Conservation (phyloP, 371 early-diverging fungal species). For the Catenaria anguillulae region DNA sequence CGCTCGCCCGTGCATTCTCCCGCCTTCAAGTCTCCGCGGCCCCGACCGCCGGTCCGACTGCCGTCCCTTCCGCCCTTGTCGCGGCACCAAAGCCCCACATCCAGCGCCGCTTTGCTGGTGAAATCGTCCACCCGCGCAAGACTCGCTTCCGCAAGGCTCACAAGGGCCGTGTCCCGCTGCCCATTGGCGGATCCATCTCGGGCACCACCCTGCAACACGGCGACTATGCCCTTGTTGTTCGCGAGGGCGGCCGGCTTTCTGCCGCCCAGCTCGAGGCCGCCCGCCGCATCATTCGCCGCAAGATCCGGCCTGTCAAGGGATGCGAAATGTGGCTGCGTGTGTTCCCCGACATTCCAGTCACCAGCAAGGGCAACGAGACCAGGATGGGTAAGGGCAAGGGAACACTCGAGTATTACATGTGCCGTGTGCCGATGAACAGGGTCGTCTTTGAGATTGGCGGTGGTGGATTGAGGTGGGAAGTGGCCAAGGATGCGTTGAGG, state of each 20-base stretch:
- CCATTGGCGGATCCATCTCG: slow-evolving; percentile 63
- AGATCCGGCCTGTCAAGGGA: slow-evolving; percentile 75
- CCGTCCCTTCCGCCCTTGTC: not conserved
- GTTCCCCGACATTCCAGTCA: slow-evolving; percentile 85
- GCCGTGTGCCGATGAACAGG: slow-evolving; percentile 71
- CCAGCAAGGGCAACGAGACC: slow-evolving; percentile 76
- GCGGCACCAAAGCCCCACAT: not conserved
- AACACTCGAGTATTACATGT: slow-evolving; percentile 80
- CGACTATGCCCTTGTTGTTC: slow-evolving; percentile 73
- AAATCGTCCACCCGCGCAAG: slow-evolving; percentile 35
- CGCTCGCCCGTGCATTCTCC: not conserved
- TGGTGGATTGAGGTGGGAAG: slow-evolving; percentile 50
- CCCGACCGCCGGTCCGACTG: not conserved
- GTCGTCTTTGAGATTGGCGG: slow-evolving; percentile 77
- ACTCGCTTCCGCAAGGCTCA: slow-evolving; percentile 74
- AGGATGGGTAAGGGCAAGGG: slow-evolving; percentile 98
- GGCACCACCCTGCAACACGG: slow-evolving; percentile 78
- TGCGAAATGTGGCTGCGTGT: slow-evolving; percentile 71
- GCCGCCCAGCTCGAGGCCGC: slow-evolving; percentile 71
- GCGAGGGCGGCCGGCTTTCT: slow-evolving; percentile 64
- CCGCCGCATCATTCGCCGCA: slow-evolving; percentile 53
- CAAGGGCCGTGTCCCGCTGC: slow-evolving; percentile 72
- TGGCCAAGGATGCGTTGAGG: slow-evolving; percentile 64
- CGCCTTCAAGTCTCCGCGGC: not conserved
- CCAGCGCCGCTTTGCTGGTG: not conserved